phyloP scores from a whole-genome alignment of 2,329 filamentous ascomycete species.

The Aspergillus arachidicola region DNA sequence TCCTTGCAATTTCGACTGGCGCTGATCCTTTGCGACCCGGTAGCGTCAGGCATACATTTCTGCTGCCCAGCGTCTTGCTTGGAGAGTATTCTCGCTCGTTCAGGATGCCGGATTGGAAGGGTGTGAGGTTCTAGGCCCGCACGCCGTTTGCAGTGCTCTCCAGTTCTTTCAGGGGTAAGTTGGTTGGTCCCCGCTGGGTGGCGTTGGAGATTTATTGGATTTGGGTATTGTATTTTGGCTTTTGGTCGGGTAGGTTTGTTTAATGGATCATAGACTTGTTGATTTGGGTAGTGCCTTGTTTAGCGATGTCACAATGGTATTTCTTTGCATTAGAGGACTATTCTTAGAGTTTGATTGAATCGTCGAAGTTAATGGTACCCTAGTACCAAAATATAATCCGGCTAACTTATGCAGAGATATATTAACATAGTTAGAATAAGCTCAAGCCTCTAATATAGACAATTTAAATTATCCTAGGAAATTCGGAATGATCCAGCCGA shows the following conservation, averaged over 20 bases:
- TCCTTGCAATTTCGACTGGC: background rate
- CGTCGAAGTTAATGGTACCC: background rate
- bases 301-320: background rate
- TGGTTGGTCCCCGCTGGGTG: background rate
- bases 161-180: background rate
- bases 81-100: background rate
- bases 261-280: background rate
- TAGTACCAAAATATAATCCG: background rate
- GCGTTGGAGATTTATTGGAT: background rate
- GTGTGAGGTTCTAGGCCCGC: background rate
- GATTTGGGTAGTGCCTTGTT: background rate
- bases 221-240: too few species aligned
- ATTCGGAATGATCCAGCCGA: too few species aligned
- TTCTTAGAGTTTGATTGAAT: background rate
- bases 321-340: background rate
- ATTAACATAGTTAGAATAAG: too few species aligned
- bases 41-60: background rate
- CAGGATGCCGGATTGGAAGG: background rate
- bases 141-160: too few species aligned
- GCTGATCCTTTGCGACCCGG: background rate
- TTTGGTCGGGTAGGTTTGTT: too few species aligned
- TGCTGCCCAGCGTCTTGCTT: background rate
- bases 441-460: too few species aligned
- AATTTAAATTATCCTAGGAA: too few species aligned
- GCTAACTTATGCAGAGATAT: too few species aligned